phyloP scores from a whole-genome alignment of 2,329 filamentous ascomycete species.

The Scedosporium dehoogii region DNA sequence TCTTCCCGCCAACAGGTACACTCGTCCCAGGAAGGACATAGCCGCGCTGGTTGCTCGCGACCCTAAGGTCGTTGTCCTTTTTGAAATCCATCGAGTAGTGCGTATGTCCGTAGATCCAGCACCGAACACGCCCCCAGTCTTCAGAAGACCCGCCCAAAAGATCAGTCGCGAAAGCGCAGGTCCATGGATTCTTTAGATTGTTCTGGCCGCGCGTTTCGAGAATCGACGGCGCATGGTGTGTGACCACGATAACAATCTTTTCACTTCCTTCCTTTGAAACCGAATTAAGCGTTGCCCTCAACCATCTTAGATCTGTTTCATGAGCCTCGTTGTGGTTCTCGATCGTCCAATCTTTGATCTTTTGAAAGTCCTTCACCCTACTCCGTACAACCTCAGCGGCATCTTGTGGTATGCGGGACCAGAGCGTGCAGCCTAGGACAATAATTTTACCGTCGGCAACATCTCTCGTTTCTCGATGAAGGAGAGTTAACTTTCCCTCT shows the following conservation, averaged over 20 bases:
- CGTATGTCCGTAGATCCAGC: constrained; percentile 40
- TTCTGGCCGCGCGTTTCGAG: constrained; percentile 35
- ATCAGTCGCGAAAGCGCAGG: constrained; percentile 43
- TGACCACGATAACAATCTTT: constrained; percentile 36
- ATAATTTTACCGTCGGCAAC: constrained; percentile 28
- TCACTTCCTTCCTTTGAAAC: not conserved
- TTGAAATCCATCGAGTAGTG: constrained; percentile 30
- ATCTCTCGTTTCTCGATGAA: constrained; percentile 31
- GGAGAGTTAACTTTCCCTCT: constrained; percentile 26
- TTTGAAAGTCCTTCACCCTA: constrained; percentile 42
- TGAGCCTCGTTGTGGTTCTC: constrained; percentile 38
- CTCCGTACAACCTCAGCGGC: constrained; percentile 26
- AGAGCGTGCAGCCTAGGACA: constrained; percentile 48
- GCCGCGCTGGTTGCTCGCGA: constrained; percentile 35
- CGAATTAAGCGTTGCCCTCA: constrained; percentile 18
- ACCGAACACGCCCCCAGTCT: constrained; percentile 15
- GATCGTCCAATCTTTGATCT: constrained; percentile 40
- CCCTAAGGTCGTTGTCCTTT: constrained; percentile 18
- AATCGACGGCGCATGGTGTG: constrained; percentile 47
- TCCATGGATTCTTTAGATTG: constrained; percentile 38
- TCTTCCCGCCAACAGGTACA: no score
- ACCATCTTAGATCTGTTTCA: constrained; percentile 37
- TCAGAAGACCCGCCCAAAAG: constrained; percentile 10
- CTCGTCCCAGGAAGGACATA: constrained; percentile 14
- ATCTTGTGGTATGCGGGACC: constrained; percentile 36